phyloP scores from a whole-genome alignment of 106 monocot species.

The Gastrodia elata region DNA sequence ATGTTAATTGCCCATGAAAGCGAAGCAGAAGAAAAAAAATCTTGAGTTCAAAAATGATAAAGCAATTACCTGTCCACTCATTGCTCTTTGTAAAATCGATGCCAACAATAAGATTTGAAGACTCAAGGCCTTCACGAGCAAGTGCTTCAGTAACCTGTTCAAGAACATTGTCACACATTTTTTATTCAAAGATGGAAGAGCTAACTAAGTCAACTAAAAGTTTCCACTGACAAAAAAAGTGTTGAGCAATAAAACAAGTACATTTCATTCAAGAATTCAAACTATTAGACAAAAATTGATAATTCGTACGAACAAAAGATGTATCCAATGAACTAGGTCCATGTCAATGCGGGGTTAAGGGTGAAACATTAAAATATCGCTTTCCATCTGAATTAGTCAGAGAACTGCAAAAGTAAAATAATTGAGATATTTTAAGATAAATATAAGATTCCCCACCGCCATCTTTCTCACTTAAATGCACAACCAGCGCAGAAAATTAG shows the following conservation, averaged over 20 bases:
- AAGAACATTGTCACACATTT: neutral
- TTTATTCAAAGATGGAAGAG: neutral
- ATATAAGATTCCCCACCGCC: neutral
- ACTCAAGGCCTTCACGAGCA: slow-evolving; percentile 55
- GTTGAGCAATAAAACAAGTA: neutral
- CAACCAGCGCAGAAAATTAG: no score
- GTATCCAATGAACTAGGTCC: neutral
- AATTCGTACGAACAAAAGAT: neutral
- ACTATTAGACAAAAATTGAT: neutral
- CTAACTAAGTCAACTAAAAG: neutral
- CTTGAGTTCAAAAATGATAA: neutral
- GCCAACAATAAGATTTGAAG: slow-evolving; percentile 79
- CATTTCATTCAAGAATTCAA: neutral
- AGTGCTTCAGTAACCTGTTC: slow-evolving; percentile 61
- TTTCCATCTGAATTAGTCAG: neutral
- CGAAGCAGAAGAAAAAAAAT: neutral
- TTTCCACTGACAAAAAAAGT: neutral
- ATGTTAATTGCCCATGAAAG: neutral
- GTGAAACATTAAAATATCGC: neutral
- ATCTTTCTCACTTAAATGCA: neutral
- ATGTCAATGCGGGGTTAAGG: neutral
- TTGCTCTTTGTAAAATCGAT: slow-evolving; percentile 92
- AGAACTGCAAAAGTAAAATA: neutral
- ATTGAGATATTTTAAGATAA: neutral
- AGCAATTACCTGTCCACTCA: slow-evolving; percentile 69